Evolutionary conservation across 441 rosid species (phyloP), one percentile per base, ranked within the genome.

Genomic region (Lepidium campestre): DNA sequence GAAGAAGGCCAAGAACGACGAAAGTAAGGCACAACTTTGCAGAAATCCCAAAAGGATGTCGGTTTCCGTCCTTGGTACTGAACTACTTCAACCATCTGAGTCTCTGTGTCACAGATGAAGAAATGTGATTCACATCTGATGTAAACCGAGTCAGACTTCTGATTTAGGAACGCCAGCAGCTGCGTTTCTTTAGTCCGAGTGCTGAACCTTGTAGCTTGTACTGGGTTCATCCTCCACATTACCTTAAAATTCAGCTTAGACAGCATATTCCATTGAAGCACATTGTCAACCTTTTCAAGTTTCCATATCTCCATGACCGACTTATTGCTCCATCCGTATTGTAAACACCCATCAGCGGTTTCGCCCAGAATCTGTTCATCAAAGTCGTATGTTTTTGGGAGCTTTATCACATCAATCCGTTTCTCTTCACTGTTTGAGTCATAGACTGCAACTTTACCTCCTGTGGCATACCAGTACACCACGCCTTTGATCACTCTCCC

Each of bases 341-440:
- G 86, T 73, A 86, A 40, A 63, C 42, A 75, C 29, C 91, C 84
- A 39, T 86, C 85, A 18, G 68, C 65, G 12, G 88, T 70, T 75
- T 80, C 91, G 5, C 85, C 91, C 1, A 83, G 77, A 76, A 69
- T 78, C 13, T 67, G 83, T 61, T 77, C 85, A 35, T 86, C 88
- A 46, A 67, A 86, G 63, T 82, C 81, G 52, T n/a, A 70, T 6
- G 79, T 70, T 10, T 74, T 81, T 0, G 88, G 88, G 6, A 86
- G 81, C 66, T 79, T 82, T 52, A 80, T 53, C 68, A 76, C 32
- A 32, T 54, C 48, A 15, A 83, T 61, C 19, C 18, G 68, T 50
- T 74, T 79, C 75, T 77, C 80, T 23, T 73, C 86, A 39, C 35
- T 31, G 52, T 70, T 67, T 10, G 82, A 69, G 46, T 83, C 75